These are phyloP conservation scores for Boletus reticuloceps DNA, from an alignment of 768 basidiomycete species.

Conservation along the genomic window DNA sequence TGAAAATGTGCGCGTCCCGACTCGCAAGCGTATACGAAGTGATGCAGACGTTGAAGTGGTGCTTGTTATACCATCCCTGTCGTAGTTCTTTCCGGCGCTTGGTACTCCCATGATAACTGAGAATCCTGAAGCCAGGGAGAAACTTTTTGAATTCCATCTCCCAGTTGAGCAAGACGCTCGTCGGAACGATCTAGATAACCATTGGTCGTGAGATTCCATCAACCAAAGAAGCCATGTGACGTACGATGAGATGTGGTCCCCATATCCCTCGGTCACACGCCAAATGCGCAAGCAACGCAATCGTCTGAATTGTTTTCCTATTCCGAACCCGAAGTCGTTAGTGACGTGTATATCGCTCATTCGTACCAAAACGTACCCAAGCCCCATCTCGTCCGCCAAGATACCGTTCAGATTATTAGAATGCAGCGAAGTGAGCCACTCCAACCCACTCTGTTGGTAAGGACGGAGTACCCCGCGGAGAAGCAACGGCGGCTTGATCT, in stretches of 20 bases:
- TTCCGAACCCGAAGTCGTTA: neutral
- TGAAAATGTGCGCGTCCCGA: constrained; percentile 87
- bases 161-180: constrained; percentile 94
- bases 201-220: neutral
- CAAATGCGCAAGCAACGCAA: constrained; percentile 88
- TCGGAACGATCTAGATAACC: constrained; percentile 68
- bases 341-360: neutral
- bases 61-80: constrained; percentile 86
- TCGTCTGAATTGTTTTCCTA: constrained; percentile 97
- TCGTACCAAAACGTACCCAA: constrained; percentile 59
- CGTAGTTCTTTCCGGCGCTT: constrained; percentile 89
- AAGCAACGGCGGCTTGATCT: constrained; percentile 65
- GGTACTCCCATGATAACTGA: constrained; percentile 88
- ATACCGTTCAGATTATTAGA: constrained; percentile 79
- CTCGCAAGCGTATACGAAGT: constrained; percentile 94
- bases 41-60: constrained; percentile 91
- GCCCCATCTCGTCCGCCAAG: constrained; percentile 91
- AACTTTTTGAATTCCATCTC: constrained; percentile 98
- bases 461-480: constrained; percentile 87
- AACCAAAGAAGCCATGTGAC: constrained; percentile 17
- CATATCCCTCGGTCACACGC: constrained; percentile 88
- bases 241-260: constrained; percentile 87
- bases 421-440: constrained; percentile 92
- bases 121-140: constrained; percentile 78
- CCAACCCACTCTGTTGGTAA: constrained; percentile 90